Conservation (phyloP, 2,329 filamentous ascomycete species). For the Aspergillus sp. region DNA sequence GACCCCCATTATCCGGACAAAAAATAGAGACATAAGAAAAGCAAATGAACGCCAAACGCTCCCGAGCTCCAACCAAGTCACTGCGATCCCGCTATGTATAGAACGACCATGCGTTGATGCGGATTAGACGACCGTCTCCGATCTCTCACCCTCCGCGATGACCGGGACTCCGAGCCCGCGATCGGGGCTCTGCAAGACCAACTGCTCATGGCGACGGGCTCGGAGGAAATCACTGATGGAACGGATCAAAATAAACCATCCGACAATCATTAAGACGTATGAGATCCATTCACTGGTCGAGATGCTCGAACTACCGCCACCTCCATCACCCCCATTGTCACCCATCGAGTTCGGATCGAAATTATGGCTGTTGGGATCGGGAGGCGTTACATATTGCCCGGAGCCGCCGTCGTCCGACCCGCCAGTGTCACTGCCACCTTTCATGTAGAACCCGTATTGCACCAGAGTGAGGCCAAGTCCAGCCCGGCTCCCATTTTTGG, state of each 20-base stretch:
- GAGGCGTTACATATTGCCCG: constrained; percentile 59
- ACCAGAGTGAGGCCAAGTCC: constrained; percentile 93
- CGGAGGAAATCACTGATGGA: constrained; percentile 88
- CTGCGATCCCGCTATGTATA: constrained; percentile 1
- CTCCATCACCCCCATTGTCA: constrained; percentile 28
- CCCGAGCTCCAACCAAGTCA: constrained; percentile 15
- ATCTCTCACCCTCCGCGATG: constrained; percentile 78
- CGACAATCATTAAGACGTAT: constrained; percentile 92
- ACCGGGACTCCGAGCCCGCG: constrained; percentile 80
- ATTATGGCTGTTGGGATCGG: constrained; percentile 84
- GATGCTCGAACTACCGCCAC: constrained; percentile 54
- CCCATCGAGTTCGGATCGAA: constrained; percentile 73
- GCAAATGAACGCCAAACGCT: constrained; percentile 10
- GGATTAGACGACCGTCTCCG: constrained; percentile 69
- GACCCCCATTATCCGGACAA: constrained; percentile 1
- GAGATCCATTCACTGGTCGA: constrained; percentile 82
- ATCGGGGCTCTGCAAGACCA: constrained; percentile 90
- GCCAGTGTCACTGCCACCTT: constrained; percentile 52
- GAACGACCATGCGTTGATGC: constrained; percentile 1
- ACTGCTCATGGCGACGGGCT: constrained; percentile 84
- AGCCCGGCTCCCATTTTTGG: constrained; percentile 93
- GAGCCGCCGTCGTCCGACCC: constrained; percentile 35
- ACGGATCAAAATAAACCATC: constrained; percentile 96
- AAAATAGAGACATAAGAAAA: constrained; percentile 1
- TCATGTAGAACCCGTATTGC: constrained; percentile 97